Conservation (phyloP, 129 eudicot species). For the Centella asiatica region DNA sequence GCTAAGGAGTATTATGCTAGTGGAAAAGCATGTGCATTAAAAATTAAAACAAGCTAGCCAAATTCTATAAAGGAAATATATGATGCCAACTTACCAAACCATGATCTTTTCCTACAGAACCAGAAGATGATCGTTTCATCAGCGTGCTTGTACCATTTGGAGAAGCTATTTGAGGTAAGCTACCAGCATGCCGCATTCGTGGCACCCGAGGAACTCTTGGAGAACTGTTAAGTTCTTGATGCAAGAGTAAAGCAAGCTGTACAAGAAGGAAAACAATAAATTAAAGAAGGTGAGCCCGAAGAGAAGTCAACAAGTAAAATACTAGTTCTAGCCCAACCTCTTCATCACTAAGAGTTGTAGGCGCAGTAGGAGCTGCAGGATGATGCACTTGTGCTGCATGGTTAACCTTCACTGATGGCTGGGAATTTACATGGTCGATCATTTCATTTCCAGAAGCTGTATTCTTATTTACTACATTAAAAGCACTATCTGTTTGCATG, state of each 20-base stretch:
- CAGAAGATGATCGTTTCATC: constrained; percentile 57
- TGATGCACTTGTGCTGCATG: constrained; percentile 28
- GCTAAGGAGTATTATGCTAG: no score
- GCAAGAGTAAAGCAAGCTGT: constrained; percentile 91
- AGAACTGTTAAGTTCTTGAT: constrained; percentile 96
- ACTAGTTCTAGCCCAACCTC: constrained; percentile 40
- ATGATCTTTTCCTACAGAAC: constrained; percentile 61
- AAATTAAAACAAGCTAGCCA: not conserved
- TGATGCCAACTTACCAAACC: constrained; percentile 39
- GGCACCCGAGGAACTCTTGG: constrained; percentile 92
- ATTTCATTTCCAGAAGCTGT: constrained; percentile 44
- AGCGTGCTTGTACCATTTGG: constrained; percentile 51
- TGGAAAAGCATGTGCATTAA: not conserved
- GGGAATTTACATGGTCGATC: constrained; percentile 32
- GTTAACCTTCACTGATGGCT: constrained; percentile 37
- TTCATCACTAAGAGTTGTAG: constrained; percentile 85
- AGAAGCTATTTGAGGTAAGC: constrained; percentile 77
- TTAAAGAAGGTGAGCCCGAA: not conserved
- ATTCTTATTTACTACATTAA: constrained; percentile 35
- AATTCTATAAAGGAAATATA: not conserved
- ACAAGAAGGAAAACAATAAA: not conserved
- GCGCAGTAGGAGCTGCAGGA: constrained; percentile 39
- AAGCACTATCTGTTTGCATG: constrained; percentile 31
- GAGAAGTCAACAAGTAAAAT: not conserved
- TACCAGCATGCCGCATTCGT: constrained; percentile 92